A percentile compares a stretch with the other conserved stretches of the same genome.
Evolutionary conservation across 805 yeast genomes (phyloP).

Genomic region (Maudiozyma serrabonitensis): DNA sequence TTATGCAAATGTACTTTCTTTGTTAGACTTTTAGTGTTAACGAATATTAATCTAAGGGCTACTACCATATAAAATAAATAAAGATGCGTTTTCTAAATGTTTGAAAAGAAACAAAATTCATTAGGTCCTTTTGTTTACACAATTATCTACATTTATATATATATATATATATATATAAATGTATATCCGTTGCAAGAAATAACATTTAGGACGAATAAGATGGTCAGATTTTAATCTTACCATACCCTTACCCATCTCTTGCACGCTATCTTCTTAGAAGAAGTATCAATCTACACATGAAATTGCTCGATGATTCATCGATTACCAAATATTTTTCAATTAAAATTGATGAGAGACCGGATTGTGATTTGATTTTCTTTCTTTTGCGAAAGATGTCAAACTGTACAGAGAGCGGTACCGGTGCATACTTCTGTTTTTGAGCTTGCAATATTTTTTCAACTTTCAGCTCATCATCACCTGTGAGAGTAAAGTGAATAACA

Average conservation of each 20-base stretch:
- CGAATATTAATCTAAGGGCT: too few relatives aligned
- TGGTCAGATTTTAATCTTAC: background rate
- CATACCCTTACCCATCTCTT: background rate
- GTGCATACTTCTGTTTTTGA: background rate
- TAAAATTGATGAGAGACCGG: too few relatives aligned
- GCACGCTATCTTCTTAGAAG: background rate
- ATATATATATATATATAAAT: too few relatives aligned
- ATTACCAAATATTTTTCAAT: background rate
- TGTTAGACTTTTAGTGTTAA: too few relatives aligned
- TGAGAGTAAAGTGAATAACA: background rate
- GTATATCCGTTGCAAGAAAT: too few relatives aligned
- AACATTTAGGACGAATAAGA: too few relatives aligned
- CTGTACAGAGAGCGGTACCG: background rate
- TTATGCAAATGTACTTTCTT: background rate
- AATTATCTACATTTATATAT: too few relatives aligned
- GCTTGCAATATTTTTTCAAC: background rate
- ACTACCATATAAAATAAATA: too few relatives aligned
- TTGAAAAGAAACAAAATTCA: too few relatives aligned
- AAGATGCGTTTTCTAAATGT: too few relatives aligned
- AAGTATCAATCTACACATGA: background rate
- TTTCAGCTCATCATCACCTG: background rate
- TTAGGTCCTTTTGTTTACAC: too few relatives aligned
- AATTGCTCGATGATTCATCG: background rate
- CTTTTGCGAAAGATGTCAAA: background rate
- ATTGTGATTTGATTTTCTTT: too few relatives aligned